phyloP scores from a whole-genome alignment of 1,284 basidiomycete genomes.

The Agaricales sp. region DNA sequence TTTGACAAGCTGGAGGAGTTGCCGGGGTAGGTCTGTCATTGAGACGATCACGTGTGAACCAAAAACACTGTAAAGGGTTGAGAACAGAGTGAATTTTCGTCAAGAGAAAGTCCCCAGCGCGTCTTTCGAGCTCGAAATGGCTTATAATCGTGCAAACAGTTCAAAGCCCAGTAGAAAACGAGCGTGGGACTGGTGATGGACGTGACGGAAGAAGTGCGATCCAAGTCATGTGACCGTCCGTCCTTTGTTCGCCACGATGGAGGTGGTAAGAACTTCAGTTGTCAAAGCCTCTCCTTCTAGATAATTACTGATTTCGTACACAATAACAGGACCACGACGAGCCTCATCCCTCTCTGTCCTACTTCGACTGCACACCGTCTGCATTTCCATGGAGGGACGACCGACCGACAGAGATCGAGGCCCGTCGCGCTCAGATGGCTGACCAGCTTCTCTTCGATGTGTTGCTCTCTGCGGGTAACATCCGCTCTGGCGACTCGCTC shows the following conservation, averaged over 20 bases:
- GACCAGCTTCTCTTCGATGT: constrained; percentile 67
- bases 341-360: neutral
- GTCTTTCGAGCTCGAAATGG: no score
- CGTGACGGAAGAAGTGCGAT: no score
- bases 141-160: no score
- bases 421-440: constrained; percentile 47
- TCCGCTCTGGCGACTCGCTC: constrained; percentile 33
- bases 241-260: neutral
- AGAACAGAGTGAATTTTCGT: no score
- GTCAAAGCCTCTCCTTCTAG: no score
- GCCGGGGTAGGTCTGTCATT: neutral
- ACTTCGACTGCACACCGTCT: constrained; percentile 31
- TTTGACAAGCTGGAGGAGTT: neutral
- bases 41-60: neutral
- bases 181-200: no score
- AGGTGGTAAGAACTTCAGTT: neutral
- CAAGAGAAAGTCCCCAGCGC: no score
- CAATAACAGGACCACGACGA: no score
- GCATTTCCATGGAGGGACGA: constrained; percentile 42
- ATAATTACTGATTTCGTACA: no score
- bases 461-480: constrained; percentile 53
- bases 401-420: constrained; percentile 41
- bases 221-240: neutral
- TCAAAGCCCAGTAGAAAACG: no score
- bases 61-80: neutral